These are phyloP conservation scores for Penicillium sp. DNA, from an alignment of 2,329 filamentous ascomycete species.

Conservation along the genomic window DNA sequence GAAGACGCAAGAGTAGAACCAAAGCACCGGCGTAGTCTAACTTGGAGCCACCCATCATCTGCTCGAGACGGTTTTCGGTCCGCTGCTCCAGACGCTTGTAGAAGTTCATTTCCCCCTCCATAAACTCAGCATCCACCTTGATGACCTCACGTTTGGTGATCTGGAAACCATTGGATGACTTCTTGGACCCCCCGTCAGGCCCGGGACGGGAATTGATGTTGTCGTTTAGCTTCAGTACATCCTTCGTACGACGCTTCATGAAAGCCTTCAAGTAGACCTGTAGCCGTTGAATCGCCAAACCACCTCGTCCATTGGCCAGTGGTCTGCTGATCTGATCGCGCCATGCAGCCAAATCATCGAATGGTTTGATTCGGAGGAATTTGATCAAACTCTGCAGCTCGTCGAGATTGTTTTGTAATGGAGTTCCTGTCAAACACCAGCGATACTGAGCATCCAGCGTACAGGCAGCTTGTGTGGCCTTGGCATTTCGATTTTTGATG, in stretches of 20 bases:
- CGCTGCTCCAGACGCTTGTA: conserved; percentile 80
- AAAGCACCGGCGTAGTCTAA: conserved; percentile 92
- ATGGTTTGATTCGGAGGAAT: conserved; percentile 89
- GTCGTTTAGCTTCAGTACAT: conserved; percentile 85
- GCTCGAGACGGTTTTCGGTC: conserved; percentile 79
- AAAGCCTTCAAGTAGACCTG: conserved; percentile 85
- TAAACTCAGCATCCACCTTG: conserved; percentile 73
- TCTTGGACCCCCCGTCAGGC: conserved; percentile 50
- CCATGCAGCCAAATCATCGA: conserved; percentile 81
- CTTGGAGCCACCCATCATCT: conserved; percentile 78
- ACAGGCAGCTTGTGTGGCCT: conserved; percentile 88
- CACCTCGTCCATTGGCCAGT: conserved; percentile 84
- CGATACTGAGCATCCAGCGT: conserved; percentile 80
- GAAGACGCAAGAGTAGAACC: conserved; percentile 81
- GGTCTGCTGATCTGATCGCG: conserved; percentile 86
- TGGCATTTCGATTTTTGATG: conserved; percentile 97
- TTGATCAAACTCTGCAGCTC: conserved; percentile 91
- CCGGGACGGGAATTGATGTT: conserved; percentile 67
- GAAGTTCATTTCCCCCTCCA: conserved; percentile 75
- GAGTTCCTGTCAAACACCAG: conserved; percentile 95
- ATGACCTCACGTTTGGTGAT: conserved; percentile 89
- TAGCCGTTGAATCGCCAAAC: conserved; percentile 80
- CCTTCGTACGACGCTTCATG: conserved; percentile 98
- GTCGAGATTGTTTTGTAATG: conserved; percentile 97
- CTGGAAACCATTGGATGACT: conserved; percentile 68